Conservation (phyloP, 306 rosid genomes). For the Elaeagnus macrophylla region DNA sequence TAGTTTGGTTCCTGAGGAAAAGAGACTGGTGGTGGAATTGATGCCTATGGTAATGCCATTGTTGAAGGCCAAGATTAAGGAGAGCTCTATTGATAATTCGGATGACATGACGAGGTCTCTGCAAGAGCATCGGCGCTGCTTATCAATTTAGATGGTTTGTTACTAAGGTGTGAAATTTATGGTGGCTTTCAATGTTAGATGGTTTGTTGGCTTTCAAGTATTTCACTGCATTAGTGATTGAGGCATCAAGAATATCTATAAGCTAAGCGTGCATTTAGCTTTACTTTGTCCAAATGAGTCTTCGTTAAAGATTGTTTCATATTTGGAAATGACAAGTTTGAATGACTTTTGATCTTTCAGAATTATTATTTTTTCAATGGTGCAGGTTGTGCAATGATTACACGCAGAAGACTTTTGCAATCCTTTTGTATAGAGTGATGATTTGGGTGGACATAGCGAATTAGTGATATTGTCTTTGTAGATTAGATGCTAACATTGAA, state of each 20-base stretch:
- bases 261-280: too few relatives aligned
- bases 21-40: constrained; percentile 54
- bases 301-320: too few relatives aligned
- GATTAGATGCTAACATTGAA: neutral
- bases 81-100: constrained; percentile 62
- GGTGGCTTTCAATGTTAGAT: neutral
- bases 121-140: constrained; percentile 82
- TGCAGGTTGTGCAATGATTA: constrained; percentile 16
- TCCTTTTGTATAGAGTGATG: neutral
- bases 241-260: too few relatives aligned
- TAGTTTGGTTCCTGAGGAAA: constrained; percentile 31
- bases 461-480: neutral
- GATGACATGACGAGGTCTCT: constrained; percentile 53
- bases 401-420: neutral
- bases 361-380: neutral
- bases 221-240: too few relatives aligned
- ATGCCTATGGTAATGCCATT: constrained; percentile 47
- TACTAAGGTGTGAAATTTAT: constrained; percentile 52
- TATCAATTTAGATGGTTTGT: constrained; percentile 83
- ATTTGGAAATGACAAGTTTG: too few relatives aligned
- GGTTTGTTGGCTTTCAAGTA: neutral
- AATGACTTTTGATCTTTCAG: neutral
- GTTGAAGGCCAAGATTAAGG: constrained; percentile 58
- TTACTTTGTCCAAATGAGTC: too few relatives aligned
- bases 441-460: neutral